Evolutionary conservation across 345 rosid species (phyloP).

Genomic region (Rhizophora mangle): DNA sequence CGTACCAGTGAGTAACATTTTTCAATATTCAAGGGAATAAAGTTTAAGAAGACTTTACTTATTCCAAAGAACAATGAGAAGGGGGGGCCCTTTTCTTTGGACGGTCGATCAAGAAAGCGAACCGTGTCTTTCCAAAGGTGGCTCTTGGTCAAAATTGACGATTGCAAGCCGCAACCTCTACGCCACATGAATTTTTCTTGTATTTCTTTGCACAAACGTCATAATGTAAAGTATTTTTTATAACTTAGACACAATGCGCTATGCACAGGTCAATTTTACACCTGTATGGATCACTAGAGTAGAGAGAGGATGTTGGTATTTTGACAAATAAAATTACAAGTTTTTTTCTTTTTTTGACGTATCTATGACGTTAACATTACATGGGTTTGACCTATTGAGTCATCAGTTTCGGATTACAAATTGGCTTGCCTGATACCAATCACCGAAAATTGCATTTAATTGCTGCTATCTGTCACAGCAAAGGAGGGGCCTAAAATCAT

Average conservation of each 20-base stretch:
- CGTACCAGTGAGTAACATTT: too few relatives aligned
- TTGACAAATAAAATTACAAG: not conserved
- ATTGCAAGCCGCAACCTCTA: not conserved
- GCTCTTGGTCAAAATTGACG: not conserved
- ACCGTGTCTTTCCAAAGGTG: not conserved
- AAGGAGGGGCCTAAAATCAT: not conserved
- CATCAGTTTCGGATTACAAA: not conserved
- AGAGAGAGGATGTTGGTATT: not conserved
- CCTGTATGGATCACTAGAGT: not conserved
- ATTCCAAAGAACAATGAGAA: not conserved
- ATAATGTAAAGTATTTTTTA: not conserved
- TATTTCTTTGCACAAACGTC: not conserved
- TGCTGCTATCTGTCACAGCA: not conserved
- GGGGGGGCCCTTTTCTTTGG: not conserved
- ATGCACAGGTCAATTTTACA: not conserved
- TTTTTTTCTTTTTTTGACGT: not conserved
- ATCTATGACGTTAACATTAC: not conserved
- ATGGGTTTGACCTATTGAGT: not conserved
- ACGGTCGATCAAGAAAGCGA: constrained; percentile 1
- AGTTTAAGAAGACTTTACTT: not conserved
- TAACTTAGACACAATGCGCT: not conserved
- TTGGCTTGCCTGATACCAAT: not conserved
- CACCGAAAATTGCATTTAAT: not conserved
- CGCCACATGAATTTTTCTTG: not conserved
- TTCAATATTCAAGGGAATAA: too few relatives aligned